phyloP scores from a whole-genome alignment of 345 rosid genomes.

The Linum lewisii region DNA sequence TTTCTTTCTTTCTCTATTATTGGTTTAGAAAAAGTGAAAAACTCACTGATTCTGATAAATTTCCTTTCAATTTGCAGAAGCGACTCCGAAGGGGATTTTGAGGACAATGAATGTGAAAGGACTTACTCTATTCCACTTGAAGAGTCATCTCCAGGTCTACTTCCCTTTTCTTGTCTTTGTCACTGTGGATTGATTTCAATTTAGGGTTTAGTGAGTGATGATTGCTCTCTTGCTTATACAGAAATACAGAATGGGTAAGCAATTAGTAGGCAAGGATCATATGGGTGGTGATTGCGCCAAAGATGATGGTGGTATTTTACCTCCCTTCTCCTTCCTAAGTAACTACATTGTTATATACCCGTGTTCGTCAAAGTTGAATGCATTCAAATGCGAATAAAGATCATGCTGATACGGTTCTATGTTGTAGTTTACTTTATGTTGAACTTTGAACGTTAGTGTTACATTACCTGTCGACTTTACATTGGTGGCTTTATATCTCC shows the following conservation, averaged over 20 bases:
- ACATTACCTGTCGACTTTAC: too few relatives aligned
- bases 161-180: neutral
- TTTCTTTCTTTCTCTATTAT: too few relatives aligned
- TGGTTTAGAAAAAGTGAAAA: too few relatives aligned
- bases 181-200: neutral
- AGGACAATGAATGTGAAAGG: constrained; percentile 91
- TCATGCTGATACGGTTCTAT: neutral
- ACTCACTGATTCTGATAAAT: too few relatives aligned
- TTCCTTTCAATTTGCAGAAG: constrained; percentile 43
- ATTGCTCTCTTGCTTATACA: constrained; percentile 27
- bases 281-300: constrained; percentile 38
- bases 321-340: neutral
- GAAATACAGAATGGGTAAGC: constrained; percentile 88
- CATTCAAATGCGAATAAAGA: too few relatives aligned
- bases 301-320: constrained; percentile 31
- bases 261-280: constrained; percentile 50
- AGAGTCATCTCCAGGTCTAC: constrained; percentile 85
- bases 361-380: neutral
- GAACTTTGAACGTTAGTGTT: neutral
- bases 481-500: too few relatives aligned
- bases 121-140: constrained; percentile 78
- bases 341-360: neutral
- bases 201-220: neutral
- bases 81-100: constrained; percentile 93
- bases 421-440: neutral